A percentile compares a stretch with the other conserved stretches of the same genome.
Evolutionary conservation across 2,329 filamentous ascomycete genomes (phyloP).

Genomic region (Alternaria ventricosa): DNA sequence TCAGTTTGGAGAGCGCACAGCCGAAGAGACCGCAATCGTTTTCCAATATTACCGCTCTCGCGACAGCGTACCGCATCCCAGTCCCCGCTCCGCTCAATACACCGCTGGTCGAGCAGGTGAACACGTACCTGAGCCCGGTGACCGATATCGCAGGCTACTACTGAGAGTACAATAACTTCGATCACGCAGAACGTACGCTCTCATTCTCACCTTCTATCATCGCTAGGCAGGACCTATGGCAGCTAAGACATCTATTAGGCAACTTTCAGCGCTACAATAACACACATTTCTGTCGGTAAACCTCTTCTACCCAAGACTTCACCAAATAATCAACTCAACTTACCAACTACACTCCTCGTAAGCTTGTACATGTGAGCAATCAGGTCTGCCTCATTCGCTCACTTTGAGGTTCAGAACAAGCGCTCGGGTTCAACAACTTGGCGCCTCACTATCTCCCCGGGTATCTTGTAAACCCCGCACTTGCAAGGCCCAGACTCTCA

Average conservation of each 20-base stretch:
- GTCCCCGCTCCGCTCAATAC: slow-evolving; percentile 10
- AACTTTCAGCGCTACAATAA: slow-evolving; percentile 4
- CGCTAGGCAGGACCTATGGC: slow-evolving; percentile 1
- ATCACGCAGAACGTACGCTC: neutral
- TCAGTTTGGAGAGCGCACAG: neutral
- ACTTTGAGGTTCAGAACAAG: neutral
- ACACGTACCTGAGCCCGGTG: slow-evolving; percentile 8
- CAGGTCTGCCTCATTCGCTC: neutral
- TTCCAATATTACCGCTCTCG: neutral
- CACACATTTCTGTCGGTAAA: neutral
- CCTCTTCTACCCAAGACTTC: neutral
- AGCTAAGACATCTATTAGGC: slow-evolving; percentile 11
- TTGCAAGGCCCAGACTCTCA: neutral
- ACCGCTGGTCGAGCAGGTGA: slow-evolving; percentile 9
- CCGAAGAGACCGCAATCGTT: neutral
- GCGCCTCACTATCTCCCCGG: neutral
- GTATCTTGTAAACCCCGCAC: neutral
- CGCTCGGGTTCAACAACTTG: neutral
- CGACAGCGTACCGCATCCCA: neutral
- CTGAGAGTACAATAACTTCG: slow-evolving; percentile 10
- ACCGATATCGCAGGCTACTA: slow-evolving; percentile 7
- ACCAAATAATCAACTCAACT: neutral
- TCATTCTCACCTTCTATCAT: neutral
- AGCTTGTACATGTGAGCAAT: neutral
- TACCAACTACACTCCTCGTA: neutral